Conservation (phyloP, 768 basidiomycete genomes). For the Hysterangium stoloniferum region DNA sequence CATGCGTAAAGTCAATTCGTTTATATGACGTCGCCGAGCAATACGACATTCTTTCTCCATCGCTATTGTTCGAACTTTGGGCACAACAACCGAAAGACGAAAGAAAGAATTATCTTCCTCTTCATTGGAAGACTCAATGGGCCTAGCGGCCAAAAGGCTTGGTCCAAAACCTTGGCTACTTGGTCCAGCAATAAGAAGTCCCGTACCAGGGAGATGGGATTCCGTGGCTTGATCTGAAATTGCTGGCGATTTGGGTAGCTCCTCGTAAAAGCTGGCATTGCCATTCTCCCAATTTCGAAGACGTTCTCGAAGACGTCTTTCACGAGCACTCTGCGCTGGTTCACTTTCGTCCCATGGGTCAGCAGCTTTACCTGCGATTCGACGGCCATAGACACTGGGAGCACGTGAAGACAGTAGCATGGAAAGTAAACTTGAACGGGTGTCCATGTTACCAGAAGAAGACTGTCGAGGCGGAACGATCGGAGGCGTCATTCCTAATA, state of each 20-base stretch:
- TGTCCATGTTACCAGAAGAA: slow-evolving; percentile 20
- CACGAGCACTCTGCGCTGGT: slow-evolving; percentile 55
- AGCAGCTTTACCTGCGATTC: neutral
- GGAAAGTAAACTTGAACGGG: slow-evolving; percentile 28
- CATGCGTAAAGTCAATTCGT: slow-evolving; percentile 79
- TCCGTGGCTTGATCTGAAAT: slow-evolving; percentile 27
- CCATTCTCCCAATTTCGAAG: slow-evolving; percentile 69
- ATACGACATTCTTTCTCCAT: slow-evolving; percentile 53
- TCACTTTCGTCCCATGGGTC: slow-evolving; percentile 62
- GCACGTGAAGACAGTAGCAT: slow-evolving; percentile 38
- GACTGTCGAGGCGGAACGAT: slow-evolving; percentile 41
- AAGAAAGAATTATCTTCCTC: slow-evolving; percentile 41
- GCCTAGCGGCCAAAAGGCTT: slow-evolving; percentile 6
- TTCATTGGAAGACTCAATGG: slow-evolving; percentile 10
- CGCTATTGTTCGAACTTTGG: slow-evolving; percentile 43
- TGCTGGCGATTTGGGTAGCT: slow-evolving; percentile 42
- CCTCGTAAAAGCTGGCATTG: slow-evolving; percentile 49
- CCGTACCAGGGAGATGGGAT: slow-evolving; percentile 16
- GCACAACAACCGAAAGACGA: slow-evolving; percentile 64
- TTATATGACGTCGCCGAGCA: slow-evolving; percentile 61
- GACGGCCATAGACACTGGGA: slow-evolving; percentile 20
- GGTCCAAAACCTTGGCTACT: slow-evolving; percentile 20
- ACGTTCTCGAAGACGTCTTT: slow-evolving; percentile 63
- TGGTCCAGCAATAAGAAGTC: slow-evolving; percentile 40
- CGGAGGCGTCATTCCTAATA: slow-evolving; percentile 82